Evolutionary conservation across 2,329 filamentous ascomycete species (phyloP).

Genomic region (Cercospora nicotianae): DNA sequence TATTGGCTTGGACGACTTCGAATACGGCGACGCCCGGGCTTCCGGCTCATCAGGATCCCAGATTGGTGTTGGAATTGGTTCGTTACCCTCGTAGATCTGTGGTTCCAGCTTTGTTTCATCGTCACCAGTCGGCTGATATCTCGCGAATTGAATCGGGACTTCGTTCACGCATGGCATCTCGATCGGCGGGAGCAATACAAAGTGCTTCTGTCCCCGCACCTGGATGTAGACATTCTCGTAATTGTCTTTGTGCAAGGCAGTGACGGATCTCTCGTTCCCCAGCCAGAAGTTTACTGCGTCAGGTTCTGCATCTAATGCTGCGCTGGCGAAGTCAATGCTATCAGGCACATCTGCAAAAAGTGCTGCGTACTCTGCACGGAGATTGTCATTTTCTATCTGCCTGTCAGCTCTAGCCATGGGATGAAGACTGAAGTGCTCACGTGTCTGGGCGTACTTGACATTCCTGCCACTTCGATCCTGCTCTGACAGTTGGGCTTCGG

Average conservation of each 20-base stretch:
- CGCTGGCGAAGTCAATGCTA: conserved; percentile 69
- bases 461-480: conserved; percentile 13
- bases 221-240: conserved; percentile 87
- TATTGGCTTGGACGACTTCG: conserved; percentile 59
- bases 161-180: conserved; percentile 71
- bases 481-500: conserved; percentile 39
- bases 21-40: conserved; percentile 57
- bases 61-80: conserved; percentile 64
- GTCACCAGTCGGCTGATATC: conserved; percentile 52
- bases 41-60: conserved; percentile 70
- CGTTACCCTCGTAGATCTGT: conserved; percentile 38
- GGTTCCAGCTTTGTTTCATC: conserved; percentile 36
- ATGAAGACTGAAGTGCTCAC: conserved; percentile 45
- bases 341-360: conserved; percentile 64
- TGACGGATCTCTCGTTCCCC: conserved; percentile 68
- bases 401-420: not conserved
- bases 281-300: conserved; percentile 85
- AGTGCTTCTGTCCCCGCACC: conserved; percentile 70
- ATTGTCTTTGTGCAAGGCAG: conserved; percentile 76
- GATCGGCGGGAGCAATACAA: conserved; percentile 70
- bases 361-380: conserved; percentile 67
- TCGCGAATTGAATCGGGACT: conserved; percentile 55
- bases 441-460: conserved; percentile 73
- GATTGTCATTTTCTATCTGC: conserved; percentile 71
- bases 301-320: conserved; percentile 64